phyloP scores from a whole-genome alignment of 2,329 filamentous ascomycete genomes.

The Colletotrichum tropicale region DNA sequence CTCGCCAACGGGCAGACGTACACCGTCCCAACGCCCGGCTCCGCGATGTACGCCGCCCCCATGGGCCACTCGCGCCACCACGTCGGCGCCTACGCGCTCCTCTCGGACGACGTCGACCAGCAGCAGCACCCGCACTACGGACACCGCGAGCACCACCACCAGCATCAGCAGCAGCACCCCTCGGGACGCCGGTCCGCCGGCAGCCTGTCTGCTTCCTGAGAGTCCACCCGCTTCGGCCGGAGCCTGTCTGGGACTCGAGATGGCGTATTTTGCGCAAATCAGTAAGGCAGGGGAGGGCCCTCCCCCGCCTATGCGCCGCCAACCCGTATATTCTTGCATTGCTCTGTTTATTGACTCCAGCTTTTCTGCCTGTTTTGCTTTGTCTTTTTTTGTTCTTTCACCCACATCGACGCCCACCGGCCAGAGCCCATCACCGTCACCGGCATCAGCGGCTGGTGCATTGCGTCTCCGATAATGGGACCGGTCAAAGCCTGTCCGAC shows the following conservation, averaged over 20 bases:
- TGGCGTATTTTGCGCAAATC: neutral
- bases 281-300: neutral
- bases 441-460: neutral
- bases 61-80: neutral
- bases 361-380: neutral
- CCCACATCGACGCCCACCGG: neutral
- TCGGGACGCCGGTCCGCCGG: neutral
- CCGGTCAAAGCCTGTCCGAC: neutral
- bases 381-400: neutral
- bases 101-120: neutral
- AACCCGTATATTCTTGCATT: neutral
- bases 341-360: neutral
- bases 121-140: neutral
- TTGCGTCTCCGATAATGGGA: neutral
- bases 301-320: neutral
- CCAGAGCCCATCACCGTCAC: neutral
- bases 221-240: neutral
- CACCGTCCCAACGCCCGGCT: constrained; percentile 8
- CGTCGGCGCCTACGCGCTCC: neutral
- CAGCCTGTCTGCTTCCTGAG: neutral
- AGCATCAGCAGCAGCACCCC: neutral
- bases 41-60: constrained; percentile 3
- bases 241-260: neutral
- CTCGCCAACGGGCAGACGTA: constrained; percentile 17
- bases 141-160: neutral